Evolutionary conservation across 108 stramenopile genomes (phyloP).

Genomic region (Aureococcus anophagefferens): DNA sequence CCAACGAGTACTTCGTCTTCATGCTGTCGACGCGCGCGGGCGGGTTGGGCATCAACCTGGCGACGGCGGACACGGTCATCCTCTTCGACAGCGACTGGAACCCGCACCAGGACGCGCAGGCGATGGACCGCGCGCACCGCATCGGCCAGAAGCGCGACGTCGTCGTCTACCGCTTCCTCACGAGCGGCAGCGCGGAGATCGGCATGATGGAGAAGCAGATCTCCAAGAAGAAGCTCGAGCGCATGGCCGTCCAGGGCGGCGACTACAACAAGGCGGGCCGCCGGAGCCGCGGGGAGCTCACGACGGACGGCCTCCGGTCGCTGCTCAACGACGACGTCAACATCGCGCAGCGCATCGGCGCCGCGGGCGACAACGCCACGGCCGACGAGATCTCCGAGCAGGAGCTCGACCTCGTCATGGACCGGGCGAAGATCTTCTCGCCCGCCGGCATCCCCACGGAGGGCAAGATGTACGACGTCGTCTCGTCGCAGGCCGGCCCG

Average conservation of each 20-base stretch:
- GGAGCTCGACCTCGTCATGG: conserved; percentile 74
- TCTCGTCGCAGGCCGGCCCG: conserved; percentile 28
- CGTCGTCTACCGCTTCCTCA: conserved; percentile 88
- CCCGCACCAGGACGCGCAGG: conserved; percentile 82
- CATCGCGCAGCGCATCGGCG: conserved; percentile 59
- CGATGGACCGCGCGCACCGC: conserved; percentile 83
- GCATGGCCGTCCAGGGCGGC: conserved; percentile 89
- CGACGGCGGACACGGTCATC: conserved; percentile 92
- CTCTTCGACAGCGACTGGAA: conserved; percentile 99
- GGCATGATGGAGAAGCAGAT: conserved; percentile 96
- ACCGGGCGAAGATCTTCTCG: conserved; percentile 63
- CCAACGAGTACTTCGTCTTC: conserved; percentile 75
- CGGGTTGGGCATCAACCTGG: conserved; percentile 89
- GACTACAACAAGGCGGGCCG: conserved; percentile 82
- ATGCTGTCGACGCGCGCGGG: conserved; percentile 90
- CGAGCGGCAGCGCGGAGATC: conserved; percentile 86
- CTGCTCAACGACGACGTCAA: conserved; percentile 80
- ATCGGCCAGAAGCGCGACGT: conserved; percentile 86
- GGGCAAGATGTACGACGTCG: conserved; percentile 80
- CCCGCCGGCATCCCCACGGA: conserved; percentile 58
- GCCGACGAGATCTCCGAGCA: conserved; percentile 68
- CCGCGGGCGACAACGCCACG: conserved; percentile 32
- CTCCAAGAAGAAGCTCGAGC: conserved; percentile 86
- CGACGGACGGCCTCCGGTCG: conserved; percentile 47
- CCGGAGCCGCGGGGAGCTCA: conserved; percentile 64